phyloP scores from a whole-genome alignment of 2,329 filamentous ascomycete genomes.

The Plectosphaerella sp. region DNA sequence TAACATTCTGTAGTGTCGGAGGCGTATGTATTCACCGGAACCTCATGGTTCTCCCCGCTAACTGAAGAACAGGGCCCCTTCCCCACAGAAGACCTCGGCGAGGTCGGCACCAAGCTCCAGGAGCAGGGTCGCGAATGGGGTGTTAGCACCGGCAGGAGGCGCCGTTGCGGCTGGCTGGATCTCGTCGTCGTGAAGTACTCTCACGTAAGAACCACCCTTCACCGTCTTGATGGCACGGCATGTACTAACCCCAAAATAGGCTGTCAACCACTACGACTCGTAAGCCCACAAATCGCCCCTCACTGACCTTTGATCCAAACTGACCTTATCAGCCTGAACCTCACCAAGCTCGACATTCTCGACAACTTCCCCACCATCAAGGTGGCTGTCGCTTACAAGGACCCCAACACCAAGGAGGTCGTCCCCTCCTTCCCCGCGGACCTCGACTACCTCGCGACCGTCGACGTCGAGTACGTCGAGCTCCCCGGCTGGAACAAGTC shows the following conservation, averaged over 20 bases:
- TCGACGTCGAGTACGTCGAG: constrained; percentile 64
- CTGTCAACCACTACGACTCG: constrained; percentile 52
- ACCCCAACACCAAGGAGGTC: constrained; percentile 1
- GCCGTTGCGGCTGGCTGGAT: constrained; percentile 44
- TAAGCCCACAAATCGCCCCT: not conserved
- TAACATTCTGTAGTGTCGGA: constrained; percentile 9
- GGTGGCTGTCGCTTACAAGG: constrained; percentile 63
- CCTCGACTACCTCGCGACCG: constrained; percentile 49
- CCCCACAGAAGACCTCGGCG: constrained; percentile 54
- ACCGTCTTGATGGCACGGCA: not conserved
- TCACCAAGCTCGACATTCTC: constrained; percentile 54
- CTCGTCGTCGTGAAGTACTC: constrained; percentile 66
- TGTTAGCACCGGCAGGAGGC: not conserved
- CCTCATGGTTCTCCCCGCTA: not conserved
- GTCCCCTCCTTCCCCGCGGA: constrained; percentile 44
- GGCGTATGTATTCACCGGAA: not conserved
- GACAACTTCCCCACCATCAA: constrained; percentile 73
- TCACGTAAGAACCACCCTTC: constrained; percentile 17
- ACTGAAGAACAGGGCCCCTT: constrained; percentile 51
- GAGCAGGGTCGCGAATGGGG: constrained; percentile 38
- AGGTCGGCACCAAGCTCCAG: constrained; percentile 41
- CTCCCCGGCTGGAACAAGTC: constrained; percentile 65
- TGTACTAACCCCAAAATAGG: not conserved
- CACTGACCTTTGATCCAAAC: not conserved
- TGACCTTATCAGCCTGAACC: not conserved